phyloP scores from a whole-genome alignment of 768 basidiomycete genomes.

The Lactifluus pinguis region DNA sequence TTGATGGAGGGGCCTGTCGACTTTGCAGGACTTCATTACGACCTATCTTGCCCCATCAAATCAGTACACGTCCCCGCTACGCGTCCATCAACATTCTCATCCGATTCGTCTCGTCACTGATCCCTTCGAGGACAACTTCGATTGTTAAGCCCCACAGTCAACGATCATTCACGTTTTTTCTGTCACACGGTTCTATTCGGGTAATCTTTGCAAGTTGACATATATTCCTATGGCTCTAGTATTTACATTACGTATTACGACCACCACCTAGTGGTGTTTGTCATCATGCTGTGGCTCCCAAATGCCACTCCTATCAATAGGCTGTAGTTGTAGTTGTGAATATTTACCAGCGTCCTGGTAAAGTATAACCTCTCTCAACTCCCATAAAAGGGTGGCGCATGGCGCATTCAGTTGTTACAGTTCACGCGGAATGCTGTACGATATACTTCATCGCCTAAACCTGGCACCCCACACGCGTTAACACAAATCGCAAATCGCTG shows the following conservation, averaged over 20 bases:
- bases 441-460: too few species aligned
- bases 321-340: not conserved
- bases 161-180: not conserved
- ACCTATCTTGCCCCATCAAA: conserved; percentile 35
- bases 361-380: too few species aligned
- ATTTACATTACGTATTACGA: not conserved
- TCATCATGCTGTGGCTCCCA: not conserved
- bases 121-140: conserved; percentile 23
- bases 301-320: not conserved
- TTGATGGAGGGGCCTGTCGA: not conserved
- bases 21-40: conserved; percentile 49
- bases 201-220: not conserved
- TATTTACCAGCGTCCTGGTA: not conserved
- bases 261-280: not conserved
- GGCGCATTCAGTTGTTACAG: too few species aligned
- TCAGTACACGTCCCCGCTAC: conserved; percentile 30
- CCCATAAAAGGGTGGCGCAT: too few species aligned
- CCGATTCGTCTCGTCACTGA: conserved; percentile 55
- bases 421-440: too few species aligned
- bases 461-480: too few species aligned
- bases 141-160: not conserved
- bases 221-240: not conserved
- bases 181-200: not conserved
- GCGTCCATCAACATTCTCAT: conserved; percentile 34
- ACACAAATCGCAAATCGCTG: too few species aligned